Evolutionary conservation across 306 rosid species (phyloP), one percentile per base, ranked within the genome.

Genomic region (Cucurbita maxima): DNA sequence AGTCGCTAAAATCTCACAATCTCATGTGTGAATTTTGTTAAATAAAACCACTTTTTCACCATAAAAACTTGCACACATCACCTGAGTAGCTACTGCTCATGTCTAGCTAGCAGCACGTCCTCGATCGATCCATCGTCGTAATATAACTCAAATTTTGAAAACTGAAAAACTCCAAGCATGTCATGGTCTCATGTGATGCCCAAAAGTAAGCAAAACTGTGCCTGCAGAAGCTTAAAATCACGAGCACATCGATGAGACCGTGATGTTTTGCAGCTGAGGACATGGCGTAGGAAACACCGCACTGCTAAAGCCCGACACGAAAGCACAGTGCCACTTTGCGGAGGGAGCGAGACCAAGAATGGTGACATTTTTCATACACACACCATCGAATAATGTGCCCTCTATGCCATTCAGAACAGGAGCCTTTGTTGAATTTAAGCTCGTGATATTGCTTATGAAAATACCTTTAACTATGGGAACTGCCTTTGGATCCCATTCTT

Each of bases 401-500:
- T 87, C 77, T 40, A 94, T 75, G 67, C 96, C 97, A 76, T 83
- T 81, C 82, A 94, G 75, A 73, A 85, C 83, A 0, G 97, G 91
- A 7, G 92, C 92, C 81, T 85, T 90, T 3, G 95, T 82, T 16
- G 97, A 89, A 84, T 86, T 91, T 43, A 91, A 71, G 70, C 97
- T 89, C 9, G 82, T 47, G 51, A 94, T 74, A 10, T 89, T 89
- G 64, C 88, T 89, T 7, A 94, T 79, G 37, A 48, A 82, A 66
- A 94, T 83, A 36, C 88, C 86, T 66, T 83, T 81, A 30, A 89
- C 89, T 71, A 59, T 85, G 14, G 99, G 99, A 75, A 91, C 75
- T 50, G 99, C 95, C 82, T 87, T 86, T 22, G 96, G 90, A 84
- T 94, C 95, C 96, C 96, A 94, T 75, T 90, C 86, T 61, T 90